Evolutionary conservation across 2,329 filamentous ascomycete genomes (phyloP).

Genomic region (Arthroderma uncinatum): DNA sequence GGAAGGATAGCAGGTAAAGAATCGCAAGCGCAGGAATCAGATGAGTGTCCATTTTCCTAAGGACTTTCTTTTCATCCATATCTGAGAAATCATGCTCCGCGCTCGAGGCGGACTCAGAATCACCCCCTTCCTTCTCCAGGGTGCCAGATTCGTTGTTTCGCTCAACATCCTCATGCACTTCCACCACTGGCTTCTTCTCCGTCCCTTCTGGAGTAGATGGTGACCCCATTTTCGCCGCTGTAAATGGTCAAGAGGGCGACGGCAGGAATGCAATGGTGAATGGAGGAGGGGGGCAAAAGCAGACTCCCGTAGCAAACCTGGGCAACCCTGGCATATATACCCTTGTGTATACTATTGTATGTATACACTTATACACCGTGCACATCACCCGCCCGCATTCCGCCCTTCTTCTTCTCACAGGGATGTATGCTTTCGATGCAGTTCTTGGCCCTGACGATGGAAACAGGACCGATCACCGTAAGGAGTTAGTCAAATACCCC

Average conservation of each 20-base stretch:
- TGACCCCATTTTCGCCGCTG: neutral
- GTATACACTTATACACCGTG: neutral
- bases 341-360: neutral
- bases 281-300: neutral
- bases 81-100: slow-evolving; percentile 22
- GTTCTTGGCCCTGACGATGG: neutral
- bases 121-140: neutral
- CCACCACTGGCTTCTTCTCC: neutral
- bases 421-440: neutral
- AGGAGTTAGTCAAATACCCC: neutral
- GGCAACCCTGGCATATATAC: neutral
- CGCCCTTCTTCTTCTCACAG: neutral
- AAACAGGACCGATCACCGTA: neutral
- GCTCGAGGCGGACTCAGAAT: neutral
- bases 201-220: neutral
- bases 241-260: neutral
- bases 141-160: neutral
- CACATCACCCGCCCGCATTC: neutral
- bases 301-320: neutral
- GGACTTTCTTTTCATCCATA: slow-evolving; percentile 30
- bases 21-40: slow-evolving; percentile 31
- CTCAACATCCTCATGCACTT: neutral
- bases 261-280: neutral
- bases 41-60: slow-evolving; percentile 33
- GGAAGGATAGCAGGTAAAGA: slow-evolving; percentile 29